These are phyloP conservation scores for Aeschynomene evenia DNA, from an alignment of 306 rosid species.

Conservation along the genomic window DNA sequence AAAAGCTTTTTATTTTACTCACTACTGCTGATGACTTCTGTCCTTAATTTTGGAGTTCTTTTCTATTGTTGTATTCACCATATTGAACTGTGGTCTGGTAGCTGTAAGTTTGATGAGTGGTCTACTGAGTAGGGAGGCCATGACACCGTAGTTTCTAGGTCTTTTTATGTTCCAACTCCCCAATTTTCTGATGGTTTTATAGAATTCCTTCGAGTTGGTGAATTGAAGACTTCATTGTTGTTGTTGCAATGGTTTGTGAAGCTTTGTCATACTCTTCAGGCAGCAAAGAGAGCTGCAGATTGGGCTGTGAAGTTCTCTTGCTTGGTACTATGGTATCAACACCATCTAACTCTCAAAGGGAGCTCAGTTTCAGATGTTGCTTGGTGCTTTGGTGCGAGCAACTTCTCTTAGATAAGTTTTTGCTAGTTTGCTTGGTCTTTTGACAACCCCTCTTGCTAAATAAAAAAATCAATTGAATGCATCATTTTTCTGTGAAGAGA, in stretches of 20 bases:
- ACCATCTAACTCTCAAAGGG: neutral
- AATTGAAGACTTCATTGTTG: neutral
- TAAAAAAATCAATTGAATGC: neutral
- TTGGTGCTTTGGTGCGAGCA: neutral
- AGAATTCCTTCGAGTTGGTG: neutral
- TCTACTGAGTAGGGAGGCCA: neutral
- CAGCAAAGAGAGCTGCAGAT: neutral
- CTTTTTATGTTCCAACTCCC: neutral
- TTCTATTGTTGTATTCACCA: neutral
- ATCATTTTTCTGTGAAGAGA: constrained; percentile 6
- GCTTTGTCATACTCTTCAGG: constrained; percentile 4
- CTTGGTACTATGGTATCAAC: neutral
- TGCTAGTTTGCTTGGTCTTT: neutral
- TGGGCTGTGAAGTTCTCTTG: neutral
- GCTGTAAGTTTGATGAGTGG: neutral
- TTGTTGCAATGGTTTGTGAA: neutral
- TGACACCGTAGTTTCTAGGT: neutral
- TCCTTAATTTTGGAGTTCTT: neutral
- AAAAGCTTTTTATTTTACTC: neutral
- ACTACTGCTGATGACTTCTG: neutral
- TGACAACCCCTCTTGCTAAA: neutral
- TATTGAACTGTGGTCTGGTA: neutral
- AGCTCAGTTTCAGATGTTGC: neutral
- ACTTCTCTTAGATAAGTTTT: constrained; percentile 1
- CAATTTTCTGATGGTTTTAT: constrained; percentile 1